Evolutionary conservation across 805 yeast genomes (phyloP).

Genomic region (Candida coquimbonensis): DNA sequence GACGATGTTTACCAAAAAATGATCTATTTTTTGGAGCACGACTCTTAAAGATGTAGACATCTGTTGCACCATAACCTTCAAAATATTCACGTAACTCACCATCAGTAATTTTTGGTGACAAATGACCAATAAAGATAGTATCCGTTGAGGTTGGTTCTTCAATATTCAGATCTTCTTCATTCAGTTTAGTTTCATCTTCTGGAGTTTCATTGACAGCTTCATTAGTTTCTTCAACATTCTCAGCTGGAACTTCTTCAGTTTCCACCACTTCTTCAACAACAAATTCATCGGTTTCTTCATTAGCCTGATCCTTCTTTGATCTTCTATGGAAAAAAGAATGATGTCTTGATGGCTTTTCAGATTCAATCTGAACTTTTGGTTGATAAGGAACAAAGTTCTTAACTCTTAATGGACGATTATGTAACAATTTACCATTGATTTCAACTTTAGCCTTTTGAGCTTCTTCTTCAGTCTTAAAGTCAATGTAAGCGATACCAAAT

Average conservation of each 20-base stretch:
- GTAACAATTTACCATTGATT: constrained; percentile 54
- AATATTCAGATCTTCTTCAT: neutral
- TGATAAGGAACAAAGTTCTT: constrained; percentile 37
- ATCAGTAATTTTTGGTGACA: constrained; percentile 35
- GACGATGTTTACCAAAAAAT: constrained; percentile 26
- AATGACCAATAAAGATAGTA: constrained; percentile 38
- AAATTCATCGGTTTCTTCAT: neutral
- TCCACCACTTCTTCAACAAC: neutral
- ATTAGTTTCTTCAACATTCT: neutral
- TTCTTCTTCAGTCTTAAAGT: constrained; percentile 56
- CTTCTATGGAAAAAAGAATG: constrained; percentile 6
- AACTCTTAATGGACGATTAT: constrained; percentile 33
- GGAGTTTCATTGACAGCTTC: neutral
- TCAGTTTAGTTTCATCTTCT: neutral
- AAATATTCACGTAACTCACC: constrained; percentile 39
- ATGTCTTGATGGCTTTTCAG: constrained; percentile 11
- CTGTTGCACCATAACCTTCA: constrained; percentile 37
- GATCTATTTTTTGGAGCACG: constrained; percentile 20
- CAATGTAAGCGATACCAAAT: constrained; percentile 75
- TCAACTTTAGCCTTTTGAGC: constrained; percentile 60
- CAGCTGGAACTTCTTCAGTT: neutral
- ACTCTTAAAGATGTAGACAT: constrained; percentile 40
- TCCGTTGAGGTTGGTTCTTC: constrained; percentile 28
- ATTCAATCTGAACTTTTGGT: constrained; percentile 20
- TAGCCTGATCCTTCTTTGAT: neutral